Base-by-base conservation (phyloP, 2,329 filamentous ascomycete genomes). In the Cladophialophora chaetospira region DNA sequence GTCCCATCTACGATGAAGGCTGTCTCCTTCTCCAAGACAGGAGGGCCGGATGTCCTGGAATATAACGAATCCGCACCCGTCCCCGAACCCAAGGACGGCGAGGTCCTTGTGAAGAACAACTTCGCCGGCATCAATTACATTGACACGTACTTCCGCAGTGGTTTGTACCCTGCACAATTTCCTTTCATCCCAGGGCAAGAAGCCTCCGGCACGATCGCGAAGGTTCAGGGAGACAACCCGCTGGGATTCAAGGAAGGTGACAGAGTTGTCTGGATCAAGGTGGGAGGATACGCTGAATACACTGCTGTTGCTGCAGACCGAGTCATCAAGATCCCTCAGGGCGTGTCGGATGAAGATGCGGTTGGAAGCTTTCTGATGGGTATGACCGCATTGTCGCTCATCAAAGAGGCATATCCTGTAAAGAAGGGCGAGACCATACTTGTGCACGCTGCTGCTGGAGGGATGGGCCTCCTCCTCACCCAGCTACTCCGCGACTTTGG, bases 71-170 rank as follows among this genome's bases (percentile, higher is more conserved):
- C 90, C 68, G 71, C 91, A 3, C 85, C 88, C 4, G 83, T 96
- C 1, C 89, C 91, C 0, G 75, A 79, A 47, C 82, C 82, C 2
- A 77, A 82, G 31, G 82, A 86, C n/a, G 86, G 85, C 57, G 80
- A 96, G 64, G 73, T 96, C 19, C 82, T 96, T 3, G 83, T 96
- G 57, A 88, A 87, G 73, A 96, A 96, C 73, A 83, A 87, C 62
- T 88, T 83, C 70, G 80, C 88, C 46, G 92, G 91, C 58, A 78
- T 96, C 60, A 96, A 96, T 75, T 96, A 83, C 75, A 95, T 96
- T 68, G 92, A 96, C 73, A 96, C 83, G 35, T 96, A 96, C 75
- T 95, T 92, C 82, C 90, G 92, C 70, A 85, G 82, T 10, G 92
- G 92, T 9, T 82, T 96, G 48, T 96, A 96, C 78, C 76, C 79